Base-by-base conservation (phyloP, 2,329 filamentous ascomycete species). In the Pseudofabraea citricarpa region DNA sequence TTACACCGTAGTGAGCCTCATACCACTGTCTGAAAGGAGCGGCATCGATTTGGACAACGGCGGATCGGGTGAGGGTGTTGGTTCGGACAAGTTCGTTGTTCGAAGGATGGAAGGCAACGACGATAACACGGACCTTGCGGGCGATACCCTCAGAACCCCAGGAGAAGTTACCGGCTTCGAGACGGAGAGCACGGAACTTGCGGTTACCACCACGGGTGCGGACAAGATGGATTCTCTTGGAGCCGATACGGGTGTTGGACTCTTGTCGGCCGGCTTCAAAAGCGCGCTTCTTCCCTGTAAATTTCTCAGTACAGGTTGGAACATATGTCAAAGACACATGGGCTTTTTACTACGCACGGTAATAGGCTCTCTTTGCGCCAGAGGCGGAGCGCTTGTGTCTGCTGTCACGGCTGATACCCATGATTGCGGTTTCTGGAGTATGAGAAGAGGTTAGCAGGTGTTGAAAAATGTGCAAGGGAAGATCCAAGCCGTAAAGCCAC, bases 81-180 rank as follows among this genome's bases (percentile, higher is more conserved):
- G 93, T 98, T 69, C 93, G 93, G 80, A 98, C 90, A 63, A 98
- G 83, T 79, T 98, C 93, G 89, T 98, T 98, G 90, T 98, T 98
- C 72, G 91, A 96, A 54, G 93, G 94, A 77, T 98, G 94, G 87
- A 90, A 98, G 70, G 85, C 86, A 75, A 98, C 94, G 66, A 79
- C 90, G 72, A 98, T 96, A 72, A 98, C 87, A 80, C 94, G 93
- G 74, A 88, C 90, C 85, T 98, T 98, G 84, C 93, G 91, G 75
- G 91, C 87, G 74, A 90, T 79, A 67, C 91, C 90, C 82, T 98
- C 93, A 59, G 90, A 96, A 66, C 88, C 91, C 93, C 93, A 98
- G 65, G 90, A 90, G 77, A 97, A 98, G 85, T 98, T 98, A 71
- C 93, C 93, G 58, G 89, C 85, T 71, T 98, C 93, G 77, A 98